Percentiles rank a stretch among this genome's conserved stretches.
Evolutionary conservation across 371 early-diverging fungal species (phyloP).

Genomic region (Mortierella sp.): DNA sequence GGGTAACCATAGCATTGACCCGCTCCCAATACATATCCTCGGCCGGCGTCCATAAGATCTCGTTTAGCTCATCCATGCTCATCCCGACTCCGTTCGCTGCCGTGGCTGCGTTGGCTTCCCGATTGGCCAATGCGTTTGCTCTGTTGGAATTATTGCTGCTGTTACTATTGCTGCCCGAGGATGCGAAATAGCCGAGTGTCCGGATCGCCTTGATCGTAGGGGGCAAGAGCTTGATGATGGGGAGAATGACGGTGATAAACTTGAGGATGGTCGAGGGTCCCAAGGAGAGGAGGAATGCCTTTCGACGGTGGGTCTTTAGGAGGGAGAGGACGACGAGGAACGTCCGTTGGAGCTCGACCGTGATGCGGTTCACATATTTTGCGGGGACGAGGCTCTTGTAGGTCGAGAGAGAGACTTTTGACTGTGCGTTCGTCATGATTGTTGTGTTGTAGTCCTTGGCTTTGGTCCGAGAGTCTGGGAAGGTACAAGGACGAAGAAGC

Average conservation of each 20-base stretch:
- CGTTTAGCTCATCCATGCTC: constrained; percentile 50
- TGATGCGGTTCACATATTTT: constrained; percentile 34
- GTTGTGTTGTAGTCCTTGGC: neutral
- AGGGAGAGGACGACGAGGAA: constrained; percentile 64
- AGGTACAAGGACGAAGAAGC: neutral
- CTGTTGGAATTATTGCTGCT: constrained; percentile 13
- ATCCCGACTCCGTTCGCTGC: constrained; percentile 36
- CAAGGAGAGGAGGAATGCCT: constrained; percentile 44
- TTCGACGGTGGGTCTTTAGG: constrained; percentile 51
- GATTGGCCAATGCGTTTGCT: constrained; percentile 23
- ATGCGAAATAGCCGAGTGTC: constrained; percentile 29
- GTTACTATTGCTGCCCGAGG: constrained; percentile 5
- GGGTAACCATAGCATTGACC: constrained; percentile 48
- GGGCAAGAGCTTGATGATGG: constrained; percentile 45
- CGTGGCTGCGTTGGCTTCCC: constrained; percentile 25
- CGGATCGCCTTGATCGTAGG: constrained; percentile 47
- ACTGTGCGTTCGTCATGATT: constrained; percentile 37
- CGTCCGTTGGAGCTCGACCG: constrained; percentile 47
- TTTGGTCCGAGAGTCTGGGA: neutral
- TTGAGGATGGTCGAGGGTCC: constrained; percentile 53
- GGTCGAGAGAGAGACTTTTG: constrained; percentile 27
- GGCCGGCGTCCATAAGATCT: constrained; percentile 53
- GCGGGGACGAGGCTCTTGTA: constrained; percentile 34
- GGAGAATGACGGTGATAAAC: constrained; percentile 43
- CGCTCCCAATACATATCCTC: constrained; percentile 55